Evolutionary conservation across 495 filamentous ascomycete genomes (phyloP).

Genomic region (Cudoniella acicularis): DNA sequence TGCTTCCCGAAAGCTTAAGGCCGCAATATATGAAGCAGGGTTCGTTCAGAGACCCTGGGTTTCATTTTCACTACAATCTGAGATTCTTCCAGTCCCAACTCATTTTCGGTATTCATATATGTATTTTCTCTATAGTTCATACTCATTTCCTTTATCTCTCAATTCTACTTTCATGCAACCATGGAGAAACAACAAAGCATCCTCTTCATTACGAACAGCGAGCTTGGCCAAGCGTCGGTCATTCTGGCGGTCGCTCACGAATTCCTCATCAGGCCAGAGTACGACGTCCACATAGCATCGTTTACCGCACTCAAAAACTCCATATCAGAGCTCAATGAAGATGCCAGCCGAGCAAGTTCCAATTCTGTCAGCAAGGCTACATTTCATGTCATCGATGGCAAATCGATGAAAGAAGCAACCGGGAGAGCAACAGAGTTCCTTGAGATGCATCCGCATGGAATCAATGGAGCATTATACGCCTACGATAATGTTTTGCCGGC

Average conservation of each 20-base stretch:
- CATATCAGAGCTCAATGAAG: slow-evolving; percentile 28
- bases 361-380: neutral
- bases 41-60: no score
- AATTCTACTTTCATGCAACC: neutral
- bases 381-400: slow-evolving; percentile 43
- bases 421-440: slow-evolving; percentile 26
- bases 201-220: slow-evolving; percentile 52
- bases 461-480: slow-evolving; percentile 33
- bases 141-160: neutral
- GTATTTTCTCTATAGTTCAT: neutral
- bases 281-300: slow-evolving; percentile 51
- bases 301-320: slow-evolving; percentile 35
- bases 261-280: slow-evolving; percentile 36
- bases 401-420: slow-evolving; percentile 39
- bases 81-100: no score
- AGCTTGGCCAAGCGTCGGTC: slow-evolving; percentile 53
- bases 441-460: slow-evolving; percentile 28
- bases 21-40: neutral
- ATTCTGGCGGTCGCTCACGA: slow-evolving; percentile 49
- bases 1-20: neutral
- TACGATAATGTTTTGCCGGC: slow-evolving; percentile 34
- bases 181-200: slow-evolving; percentile 14
- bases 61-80: no score
- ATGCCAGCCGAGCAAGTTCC: neutral
- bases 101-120: no score